These are phyloP conservation scores for Metschnikowia sp. DNA, from an alignment of 805 yeast species.

Conservation along the genomic window DNA sequence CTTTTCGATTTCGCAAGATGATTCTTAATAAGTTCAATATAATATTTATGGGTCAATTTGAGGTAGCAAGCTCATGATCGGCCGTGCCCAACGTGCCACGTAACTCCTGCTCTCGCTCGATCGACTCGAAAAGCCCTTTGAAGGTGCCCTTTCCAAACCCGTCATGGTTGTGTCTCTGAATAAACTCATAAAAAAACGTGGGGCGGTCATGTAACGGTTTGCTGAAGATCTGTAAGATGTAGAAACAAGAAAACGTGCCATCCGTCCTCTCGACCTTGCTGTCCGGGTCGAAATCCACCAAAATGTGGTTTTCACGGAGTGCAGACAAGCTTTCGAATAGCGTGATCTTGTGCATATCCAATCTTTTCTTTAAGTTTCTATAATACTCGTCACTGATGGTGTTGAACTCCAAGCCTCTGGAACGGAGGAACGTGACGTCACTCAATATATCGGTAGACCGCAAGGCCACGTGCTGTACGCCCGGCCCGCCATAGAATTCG, in stretches of 20 bases:
- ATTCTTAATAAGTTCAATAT: no score
- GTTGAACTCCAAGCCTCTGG: conserved; percentile 72
- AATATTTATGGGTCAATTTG: no score
- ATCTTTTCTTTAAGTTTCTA: conserved; percentile 41
- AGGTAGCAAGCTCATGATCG: conserved; percentile 2
- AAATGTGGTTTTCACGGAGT: conserved; percentile 51
- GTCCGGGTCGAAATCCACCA: conserved; percentile 72
- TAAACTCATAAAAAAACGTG: conserved; percentile 75
- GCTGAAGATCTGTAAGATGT: conserved; percentile 75
- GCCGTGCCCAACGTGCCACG: conserved; percentile 56
- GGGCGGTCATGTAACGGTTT: conserved; percentile 77
- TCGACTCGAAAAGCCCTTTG: conserved; percentile 73
- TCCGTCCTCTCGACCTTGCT: conserved; percentile 20
- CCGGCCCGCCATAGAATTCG: conserved; percentile 74
- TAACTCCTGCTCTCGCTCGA: conserved; percentile 69
- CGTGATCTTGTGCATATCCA: conserved; percentile 41
- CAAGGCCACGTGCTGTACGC: conserved; percentile 81
- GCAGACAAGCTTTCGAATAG: conserved; percentile 51
- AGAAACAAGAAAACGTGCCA: conserved; percentile 43
- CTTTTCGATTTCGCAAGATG: conserved; percentile 62
- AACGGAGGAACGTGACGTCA: conserved; percentile 50
- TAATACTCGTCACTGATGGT: conserved; percentile 59
- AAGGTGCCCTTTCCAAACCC: conserved; percentile 92
- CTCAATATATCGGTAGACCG: conserved; percentile 57
- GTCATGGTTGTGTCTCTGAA: conserved; percentile 73